Percentiles rank a stretch among this genome's conserved stretches.
Conservation (phyloP, 805 yeast species). For the Hanseniaspora occidentalis region DNA sequence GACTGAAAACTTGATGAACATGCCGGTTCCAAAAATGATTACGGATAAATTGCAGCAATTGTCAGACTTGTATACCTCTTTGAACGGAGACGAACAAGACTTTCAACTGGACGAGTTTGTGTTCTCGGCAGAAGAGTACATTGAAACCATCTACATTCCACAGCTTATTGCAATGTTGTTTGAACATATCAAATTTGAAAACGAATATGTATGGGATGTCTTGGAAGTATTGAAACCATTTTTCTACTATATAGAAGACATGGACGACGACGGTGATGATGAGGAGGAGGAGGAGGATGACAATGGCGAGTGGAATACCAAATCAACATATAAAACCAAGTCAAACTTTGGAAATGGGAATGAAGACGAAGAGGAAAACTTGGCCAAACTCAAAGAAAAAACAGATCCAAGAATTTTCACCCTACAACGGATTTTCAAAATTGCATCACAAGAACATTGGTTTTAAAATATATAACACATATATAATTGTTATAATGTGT, state of each 20-base stretch:
- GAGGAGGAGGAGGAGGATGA: constrained; percentile 5
- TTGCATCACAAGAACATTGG: constrained; percentile 27
- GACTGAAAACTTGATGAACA: background rate
- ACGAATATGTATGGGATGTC: constrained; percentile 22
- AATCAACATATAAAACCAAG: background rate
- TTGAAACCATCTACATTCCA: constrained; percentile 24
- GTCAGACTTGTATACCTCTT: constrained; percentile 25
- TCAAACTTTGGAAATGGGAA: background rate
- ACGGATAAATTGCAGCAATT: constrained; percentile 23
- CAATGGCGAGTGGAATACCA: constrained; percentile 1
- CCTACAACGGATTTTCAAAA: constrained; percentile 25
- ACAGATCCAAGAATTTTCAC: constrained; percentile 26
- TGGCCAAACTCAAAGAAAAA: background rate
- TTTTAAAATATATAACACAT: constrained; percentile 8
- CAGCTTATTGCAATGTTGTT: constrained; percentile 21
- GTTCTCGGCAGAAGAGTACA: constrained; percentile 26
- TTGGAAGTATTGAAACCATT: constrained; percentile 25
- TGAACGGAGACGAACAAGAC: constrained; percentile 26
- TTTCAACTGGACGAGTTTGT: constrained; percentile 26
- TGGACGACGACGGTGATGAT: constrained; percentile 11
- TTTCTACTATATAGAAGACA: constrained; percentile 25
- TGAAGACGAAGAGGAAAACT: background rate
- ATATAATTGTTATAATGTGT: no score
- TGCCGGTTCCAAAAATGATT: constrained; percentile 22
- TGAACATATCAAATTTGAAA: constrained; percentile 16